Evolutionary conservation across 108 stramenopile genomes (phyloP), one percentile per base, ranked within the genome.

Genomic region (Skeletonema tropicum): DNA sequence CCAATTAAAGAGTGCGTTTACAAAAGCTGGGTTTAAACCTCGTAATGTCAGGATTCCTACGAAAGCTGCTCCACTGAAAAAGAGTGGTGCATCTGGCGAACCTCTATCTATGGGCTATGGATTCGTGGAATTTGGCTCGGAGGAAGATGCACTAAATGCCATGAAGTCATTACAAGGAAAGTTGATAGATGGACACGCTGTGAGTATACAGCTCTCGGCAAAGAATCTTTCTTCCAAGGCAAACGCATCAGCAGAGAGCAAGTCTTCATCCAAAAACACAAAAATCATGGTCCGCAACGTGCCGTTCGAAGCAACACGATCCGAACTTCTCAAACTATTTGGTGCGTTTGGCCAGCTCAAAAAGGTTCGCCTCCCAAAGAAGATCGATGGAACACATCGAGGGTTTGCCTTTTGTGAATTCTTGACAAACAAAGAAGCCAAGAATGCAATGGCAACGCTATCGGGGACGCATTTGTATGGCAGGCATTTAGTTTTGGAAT

Each of bases 401-500:
- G 99, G 99, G 6, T 99, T 99, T 75, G 98, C 97, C 26, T 99
- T 99, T 75, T 91, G 98, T 15, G 98, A 99, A 30, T 99, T 95
- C 76, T 48, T 86, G 60, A 95, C 97, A 7, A 60, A 73, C n/a
- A 94, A 97, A 73, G 98, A 99, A 79, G 98, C 99, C 6, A 60
- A 75, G 71, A 83, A 85, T 35, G 98, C 98, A 1, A 95, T 96
- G 86, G 74, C 65, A 13, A 77, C 95, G 21, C 79, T 99, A 14
- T 87, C 92, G 6, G 62, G 85, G 39, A 98, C 98, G 3, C 99
- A 99, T 75, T 86, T 99, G 70, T 99, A 99, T 74, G 99, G 99
- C 14, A 92, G 98, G 31, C 98, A 99, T 60, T 89, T 99, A 69
- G 99, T 99, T 7, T 70, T 98, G 68, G 98, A 99, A 64, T 98